These are phyloP conservation scores for Sporothrix luriei DNA, from an alignment of 2,329 filamentous ascomycete genomes.

Conservation along the genomic window DNA sequence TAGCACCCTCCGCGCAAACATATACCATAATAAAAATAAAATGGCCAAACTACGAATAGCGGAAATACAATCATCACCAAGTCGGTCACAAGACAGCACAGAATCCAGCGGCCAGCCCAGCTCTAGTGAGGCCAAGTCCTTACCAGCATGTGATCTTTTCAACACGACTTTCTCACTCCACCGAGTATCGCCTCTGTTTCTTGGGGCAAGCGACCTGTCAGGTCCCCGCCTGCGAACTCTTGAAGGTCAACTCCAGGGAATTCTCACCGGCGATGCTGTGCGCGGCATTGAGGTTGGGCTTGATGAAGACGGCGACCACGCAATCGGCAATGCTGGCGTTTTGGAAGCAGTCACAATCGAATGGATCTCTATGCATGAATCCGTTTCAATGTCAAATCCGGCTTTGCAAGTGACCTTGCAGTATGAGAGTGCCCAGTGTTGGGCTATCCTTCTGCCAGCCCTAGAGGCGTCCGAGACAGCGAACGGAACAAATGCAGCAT, in stretches of 20 bases:
- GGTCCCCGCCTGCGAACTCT: conserved; percentile 48
- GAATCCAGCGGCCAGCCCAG: background rate
- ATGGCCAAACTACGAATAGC: conserved; percentile 25
- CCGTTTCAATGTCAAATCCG: conserved; percentile 38
- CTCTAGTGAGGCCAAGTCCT: background rate
- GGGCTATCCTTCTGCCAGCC: conserved; percentile 54
- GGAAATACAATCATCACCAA: background rate
- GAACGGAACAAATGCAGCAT: background rate
- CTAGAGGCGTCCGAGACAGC: conserved; percentile 30
- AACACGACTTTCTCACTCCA: conserved; percentile 62
- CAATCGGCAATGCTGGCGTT: conserved; percentile 47
- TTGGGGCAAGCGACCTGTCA: conserved; percentile 49
- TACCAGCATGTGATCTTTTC: conserved; percentile 49
- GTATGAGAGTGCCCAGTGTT: conserved; percentile 58
- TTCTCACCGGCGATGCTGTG: conserved; percentile 61
- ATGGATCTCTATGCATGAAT: conserved; percentile 47
- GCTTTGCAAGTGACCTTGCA: conserved; percentile 52
- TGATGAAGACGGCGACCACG: conserved; percentile 43
- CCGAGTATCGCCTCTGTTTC: conserved; percentile 57
- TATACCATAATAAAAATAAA: background rate
- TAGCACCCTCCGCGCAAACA: background rate
- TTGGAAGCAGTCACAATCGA: conserved; percentile 53
- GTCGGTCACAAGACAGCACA: background rate
- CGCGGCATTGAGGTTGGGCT: conserved; percentile 60
- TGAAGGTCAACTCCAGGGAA: conserved; percentile 55